Conservation (phyloP, 2,329 filamentous ascomycete genomes). For the Stenocarpella maydis region DNA sequence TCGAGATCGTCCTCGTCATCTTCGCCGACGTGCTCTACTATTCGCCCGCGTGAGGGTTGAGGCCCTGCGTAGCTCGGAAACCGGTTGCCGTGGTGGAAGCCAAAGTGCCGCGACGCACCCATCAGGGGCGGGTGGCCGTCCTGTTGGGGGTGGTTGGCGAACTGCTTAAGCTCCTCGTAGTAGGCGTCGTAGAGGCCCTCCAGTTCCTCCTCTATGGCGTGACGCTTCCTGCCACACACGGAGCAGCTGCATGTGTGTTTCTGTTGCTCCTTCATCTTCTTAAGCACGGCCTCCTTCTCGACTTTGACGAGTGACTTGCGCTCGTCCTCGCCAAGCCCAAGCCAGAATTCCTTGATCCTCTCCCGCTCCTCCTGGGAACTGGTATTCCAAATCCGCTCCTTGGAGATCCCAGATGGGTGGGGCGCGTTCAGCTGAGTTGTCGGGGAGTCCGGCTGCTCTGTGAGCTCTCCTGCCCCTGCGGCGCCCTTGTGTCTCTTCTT, state of each 20-base stretch:
- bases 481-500: conserved; percentile 73
- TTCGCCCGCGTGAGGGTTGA: conserved; percentile 77
- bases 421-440: conserved; percentile 44
- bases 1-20: conserved; percentile 65
- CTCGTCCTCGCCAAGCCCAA: conserved; percentile 91
- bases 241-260: conserved; percentile 99
- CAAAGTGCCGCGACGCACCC: conserved; percentile 70
- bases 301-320: conserved; percentile 96
- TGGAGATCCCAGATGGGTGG: conserved; percentile 59
- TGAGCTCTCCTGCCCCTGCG: conserved; percentile 34
- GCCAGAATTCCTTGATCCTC: conserved; percentile 98
- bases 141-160: conserved; percentile 78
- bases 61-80: conserved; percentile 66
- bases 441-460: conserved; percentile 44
- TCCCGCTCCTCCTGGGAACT: conserved; percentile 93
- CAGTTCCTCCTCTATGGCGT: conserved; percentile 96
- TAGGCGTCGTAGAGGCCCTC: conserved; percentile 98
- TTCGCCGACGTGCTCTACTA: conserved; percentile 71
- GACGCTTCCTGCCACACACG: conserved; percentile 94
- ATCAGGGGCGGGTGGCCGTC: conserved; percentile 77
- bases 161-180: conserved; percentile 97
- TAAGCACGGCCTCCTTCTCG: conserved; percentile 96
- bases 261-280: conserved; percentile 99
- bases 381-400: conserved; percentile 97
- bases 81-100: conserved; percentile 47